phyloP scores from a whole-genome alignment of 2,329 filamentous ascomycete genomes.

The Ilyonectria sp. region DNA sequence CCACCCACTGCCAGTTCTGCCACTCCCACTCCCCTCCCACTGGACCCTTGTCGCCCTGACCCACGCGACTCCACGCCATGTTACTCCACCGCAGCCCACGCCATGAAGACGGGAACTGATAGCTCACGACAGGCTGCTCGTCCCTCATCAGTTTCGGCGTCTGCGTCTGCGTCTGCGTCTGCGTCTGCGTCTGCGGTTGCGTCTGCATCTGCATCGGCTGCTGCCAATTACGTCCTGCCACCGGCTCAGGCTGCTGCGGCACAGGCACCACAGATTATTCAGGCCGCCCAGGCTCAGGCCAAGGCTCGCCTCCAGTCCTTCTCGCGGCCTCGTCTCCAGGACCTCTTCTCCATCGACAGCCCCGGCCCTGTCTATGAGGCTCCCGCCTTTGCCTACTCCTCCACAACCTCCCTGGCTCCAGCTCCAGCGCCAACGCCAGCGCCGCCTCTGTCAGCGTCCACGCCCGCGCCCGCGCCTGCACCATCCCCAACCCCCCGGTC shows the following conservation, averaged over 20 bases:
- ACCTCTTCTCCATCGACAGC: slow-evolving; percentile 34
- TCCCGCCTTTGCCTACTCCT: slow-evolving; percentile 39
- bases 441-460: slow-evolving; percentile 17
- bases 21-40: background rate
- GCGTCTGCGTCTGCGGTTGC: background rate
- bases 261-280: slow-evolving; percentile 14
- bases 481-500: slow-evolving; percentile 37
- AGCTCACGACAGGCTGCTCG: slow-evolving; percentile 45
- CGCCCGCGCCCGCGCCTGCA: slow-evolving; percentile 13
- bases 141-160: slow-evolving; percentile 22
- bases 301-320: slow-evolving; percentile 42
- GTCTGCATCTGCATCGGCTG: slow-evolving; percentile 1
- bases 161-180: slow-evolving; percentile 6
- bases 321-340: slow-evolving; percentile 42
- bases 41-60: slow-evolving; percentile 41
- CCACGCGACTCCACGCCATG: slow-evolving; percentile 46
- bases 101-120: slow-evolving; percentile 45
- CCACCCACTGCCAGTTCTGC: background rate
- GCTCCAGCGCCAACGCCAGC: slow-evolving; percentile 14
- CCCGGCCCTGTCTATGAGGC: slow-evolving; percentile 27
- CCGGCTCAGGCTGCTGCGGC: slow-evolving; percentile 24
- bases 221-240: slow-evolving; percentile 46
- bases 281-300: slow-evolving; percentile 33
- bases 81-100: slow-evolving; percentile 46
- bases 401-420: slow-evolving; percentile 28